phyloP scores from a whole-genome alignment of 2,329 filamentous ascomycete species.

The Exophiala lecanii-corni region DNA sequence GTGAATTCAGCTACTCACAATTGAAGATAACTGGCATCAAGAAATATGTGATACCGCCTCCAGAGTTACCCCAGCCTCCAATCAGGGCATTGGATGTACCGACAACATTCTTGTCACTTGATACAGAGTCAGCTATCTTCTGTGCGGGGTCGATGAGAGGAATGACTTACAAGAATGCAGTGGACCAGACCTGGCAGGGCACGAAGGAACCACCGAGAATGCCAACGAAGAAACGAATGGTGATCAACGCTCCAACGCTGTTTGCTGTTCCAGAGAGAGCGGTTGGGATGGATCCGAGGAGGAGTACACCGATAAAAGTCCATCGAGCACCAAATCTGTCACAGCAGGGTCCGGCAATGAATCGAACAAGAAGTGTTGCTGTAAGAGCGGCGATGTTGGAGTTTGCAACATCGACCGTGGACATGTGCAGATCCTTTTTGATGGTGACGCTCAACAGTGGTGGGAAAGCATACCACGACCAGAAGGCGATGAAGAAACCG shows the following conservation, averaged over 20 bases:
- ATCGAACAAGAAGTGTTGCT: slow-evolving; percentile 70
- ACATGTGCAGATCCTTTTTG: slow-evolving; percentile 70
- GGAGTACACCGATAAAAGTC: slow-evolving; percentile 73
- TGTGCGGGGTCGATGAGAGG: neutral
- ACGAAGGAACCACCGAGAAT: slow-evolving; percentile 44
- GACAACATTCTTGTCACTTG: slow-evolving; percentile 74
- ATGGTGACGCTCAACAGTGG: slow-evolving; percentile 75
- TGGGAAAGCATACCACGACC: slow-evolving; percentile 87
- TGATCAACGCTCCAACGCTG: slow-evolving; percentile 51
- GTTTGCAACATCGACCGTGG: slow-evolving; percentile 68
- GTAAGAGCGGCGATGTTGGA: slow-evolving; percentile 82
- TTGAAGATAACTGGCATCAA: slow-evolving; percentile 89
- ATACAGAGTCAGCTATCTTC: too few relatives aligned
- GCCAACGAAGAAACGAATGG: slow-evolving; percentile 42
- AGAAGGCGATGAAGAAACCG: slow-evolving; percentile 81
- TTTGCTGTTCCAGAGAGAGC: slow-evolving; percentile 75
- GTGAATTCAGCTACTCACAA: slow-evolving; percentile 34
- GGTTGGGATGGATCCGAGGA: slow-evolving; percentile 73
- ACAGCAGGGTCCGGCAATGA: slow-evolving; percentile 76
- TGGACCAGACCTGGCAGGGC: slow-evolving; percentile 83
- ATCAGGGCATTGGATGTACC: slow-evolving; percentile 86
- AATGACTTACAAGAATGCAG: slow-evolving; percentile 63
- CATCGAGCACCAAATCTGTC: slow-evolving; percentile 76
- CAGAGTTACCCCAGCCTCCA: slow-evolving; percentile 79
- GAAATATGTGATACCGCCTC: slow-evolving; percentile 89